A percentile compares a stretch with the other conserved stretches of the same genome.
These are phyloP conservation scores for Sporodiniella umbellata DNA, from an alignment of 371 early-diverging fungal species.

Conservation along the genomic window DNA sequence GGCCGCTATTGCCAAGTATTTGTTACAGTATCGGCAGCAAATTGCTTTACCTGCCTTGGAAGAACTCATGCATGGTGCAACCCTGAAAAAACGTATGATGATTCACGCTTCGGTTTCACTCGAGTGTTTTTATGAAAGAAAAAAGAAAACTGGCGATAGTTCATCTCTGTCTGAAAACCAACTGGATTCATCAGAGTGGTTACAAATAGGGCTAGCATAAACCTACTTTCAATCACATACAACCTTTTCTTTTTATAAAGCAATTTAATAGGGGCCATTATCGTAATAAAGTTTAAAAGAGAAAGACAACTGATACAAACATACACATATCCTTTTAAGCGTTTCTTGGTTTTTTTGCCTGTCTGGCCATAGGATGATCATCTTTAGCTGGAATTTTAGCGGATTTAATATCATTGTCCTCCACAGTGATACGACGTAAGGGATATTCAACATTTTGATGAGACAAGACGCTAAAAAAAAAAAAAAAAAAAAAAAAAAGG, in stretches of 20 bases:
- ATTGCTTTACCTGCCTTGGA: constrained; percentile 2
- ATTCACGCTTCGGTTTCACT: constrained; percentile 7
- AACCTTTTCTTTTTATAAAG: too few species aligned
- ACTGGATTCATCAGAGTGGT: constrained; percentile 10
- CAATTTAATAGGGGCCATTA: too few species aligned
- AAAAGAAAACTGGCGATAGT: neutral
- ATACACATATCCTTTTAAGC: constrained; percentile 18
- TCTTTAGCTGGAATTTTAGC: constrained; percentile 23
- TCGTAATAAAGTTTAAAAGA: too few species aligned
- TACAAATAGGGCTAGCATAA: constrained; percentile 17
- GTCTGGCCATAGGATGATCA: constrained; percentile 28
- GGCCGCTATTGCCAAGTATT: constrained; percentile 1
- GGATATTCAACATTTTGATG: constrained; percentile 65
- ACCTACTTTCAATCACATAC: neutral
- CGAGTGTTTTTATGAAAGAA: neutral
- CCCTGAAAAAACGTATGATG: constrained; percentile 17
- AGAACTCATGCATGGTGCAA: constrained; percentile 8
- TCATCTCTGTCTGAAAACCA: constrained; percentile 1
- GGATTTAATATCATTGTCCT: constrained; percentile 64
- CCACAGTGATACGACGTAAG: constrained; percentile 58
- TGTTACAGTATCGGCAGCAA: neutral
- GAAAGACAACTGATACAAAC: too few species aligned
- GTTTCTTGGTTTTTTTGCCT: constrained; percentile 36
- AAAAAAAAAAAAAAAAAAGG: neutral
- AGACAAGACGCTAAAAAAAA: constrained; percentile 43